Conservation (phyloP, 805 yeast genomes). For the Monosporozyma solicola region DNA sequence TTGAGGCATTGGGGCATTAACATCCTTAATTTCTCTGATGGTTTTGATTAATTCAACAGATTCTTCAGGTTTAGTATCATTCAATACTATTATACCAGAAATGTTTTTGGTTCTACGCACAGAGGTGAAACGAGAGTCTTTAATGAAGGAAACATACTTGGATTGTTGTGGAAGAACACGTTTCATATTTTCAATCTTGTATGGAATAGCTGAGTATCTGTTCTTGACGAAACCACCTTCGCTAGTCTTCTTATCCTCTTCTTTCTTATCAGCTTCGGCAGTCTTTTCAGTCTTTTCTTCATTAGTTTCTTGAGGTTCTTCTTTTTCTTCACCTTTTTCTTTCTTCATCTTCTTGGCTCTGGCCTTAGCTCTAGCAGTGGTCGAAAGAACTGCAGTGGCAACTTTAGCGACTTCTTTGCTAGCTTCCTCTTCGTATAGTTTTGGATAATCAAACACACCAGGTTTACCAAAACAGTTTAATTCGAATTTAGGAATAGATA, state of each 20-base stretch:
- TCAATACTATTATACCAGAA: slow-evolving; percentile 63
- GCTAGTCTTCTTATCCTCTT: slow-evolving; percentile 17
- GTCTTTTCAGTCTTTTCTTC: slow-evolving; percentile 24
- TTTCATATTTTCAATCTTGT: slow-evolving; percentile 65
- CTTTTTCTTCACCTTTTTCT: slow-evolving; percentile 37
- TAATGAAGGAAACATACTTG: slow-evolving; percentile 67
- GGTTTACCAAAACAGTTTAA: slow-evolving; percentile 75
- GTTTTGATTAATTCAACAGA: slow-evolving; percentile 67
- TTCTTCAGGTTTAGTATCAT: slow-evolving; percentile 53
- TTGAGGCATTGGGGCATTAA: slow-evolving; percentile 52
- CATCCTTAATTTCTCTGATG: slow-evolving; percentile 64
- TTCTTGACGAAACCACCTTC: slow-evolving; percentile 31
- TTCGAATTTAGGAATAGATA: slow-evolving; percentile 77
- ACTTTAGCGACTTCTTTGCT: slow-evolving; percentile 81
- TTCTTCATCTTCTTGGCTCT: slow-evolving; percentile 66
- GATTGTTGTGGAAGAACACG: slow-evolving; percentile 88
- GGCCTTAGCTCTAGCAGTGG: slow-evolving; percentile 89
- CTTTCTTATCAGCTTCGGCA: slow-evolving; percentile 16
- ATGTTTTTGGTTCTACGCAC: slow-evolving; percentile 65
- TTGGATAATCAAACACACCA: slow-evolving; percentile 80
- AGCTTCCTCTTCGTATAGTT: slow-evolving; percentile 69
- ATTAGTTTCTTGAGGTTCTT: slow-evolving; percentile 28
- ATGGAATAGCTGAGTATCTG: slow-evolving; percentile 56
- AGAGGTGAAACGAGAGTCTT: slow-evolving; percentile 71
- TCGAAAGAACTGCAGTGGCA: slow-evolving; percentile 87